Conservation (phyloP, 495 filamentous ascomycete species). For the Darksidea phi region DNA sequence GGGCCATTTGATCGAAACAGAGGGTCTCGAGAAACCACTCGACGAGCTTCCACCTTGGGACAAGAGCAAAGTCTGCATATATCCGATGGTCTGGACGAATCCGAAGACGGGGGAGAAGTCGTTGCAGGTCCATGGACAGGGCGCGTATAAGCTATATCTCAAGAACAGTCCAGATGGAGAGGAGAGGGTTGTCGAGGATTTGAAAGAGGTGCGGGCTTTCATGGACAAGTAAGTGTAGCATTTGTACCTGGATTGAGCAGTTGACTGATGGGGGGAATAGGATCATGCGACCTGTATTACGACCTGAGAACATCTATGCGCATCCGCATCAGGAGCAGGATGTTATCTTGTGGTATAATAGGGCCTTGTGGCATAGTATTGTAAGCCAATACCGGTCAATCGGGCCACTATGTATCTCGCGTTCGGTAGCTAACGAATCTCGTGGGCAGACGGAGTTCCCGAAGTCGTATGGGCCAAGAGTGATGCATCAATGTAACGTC, state of each 20-base stretch:
- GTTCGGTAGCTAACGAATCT: neutral
- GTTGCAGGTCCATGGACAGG: neutral
- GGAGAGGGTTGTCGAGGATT: neutral
- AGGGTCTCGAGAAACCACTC: neutral
- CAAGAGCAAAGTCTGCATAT: neutral
- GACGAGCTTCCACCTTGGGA: neutral
- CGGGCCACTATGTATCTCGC: neutral
- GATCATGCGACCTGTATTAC: neutral
- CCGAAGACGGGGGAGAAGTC: neutral
- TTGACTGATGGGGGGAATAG: neutral
- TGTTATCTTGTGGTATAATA: neutral
- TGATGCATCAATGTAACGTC: neutral
- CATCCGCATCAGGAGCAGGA: neutral
- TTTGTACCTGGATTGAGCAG: neutral
- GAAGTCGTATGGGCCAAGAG: neutral
- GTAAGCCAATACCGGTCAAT: neutral
- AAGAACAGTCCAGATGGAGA: neutral
- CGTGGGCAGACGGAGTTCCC: neutral
- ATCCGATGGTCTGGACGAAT: neutral
- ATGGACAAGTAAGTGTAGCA: neutral
- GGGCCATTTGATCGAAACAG: neutral
- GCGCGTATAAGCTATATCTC: neutral
- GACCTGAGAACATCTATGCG: neutral
- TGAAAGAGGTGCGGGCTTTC: neutral
- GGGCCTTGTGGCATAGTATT: neutral